Percentiles rank a stretch among this genome's conserved stretches.
Conservation (phyloP, 140 eudicot genomes). For the Flaveria floridana region DNA sequence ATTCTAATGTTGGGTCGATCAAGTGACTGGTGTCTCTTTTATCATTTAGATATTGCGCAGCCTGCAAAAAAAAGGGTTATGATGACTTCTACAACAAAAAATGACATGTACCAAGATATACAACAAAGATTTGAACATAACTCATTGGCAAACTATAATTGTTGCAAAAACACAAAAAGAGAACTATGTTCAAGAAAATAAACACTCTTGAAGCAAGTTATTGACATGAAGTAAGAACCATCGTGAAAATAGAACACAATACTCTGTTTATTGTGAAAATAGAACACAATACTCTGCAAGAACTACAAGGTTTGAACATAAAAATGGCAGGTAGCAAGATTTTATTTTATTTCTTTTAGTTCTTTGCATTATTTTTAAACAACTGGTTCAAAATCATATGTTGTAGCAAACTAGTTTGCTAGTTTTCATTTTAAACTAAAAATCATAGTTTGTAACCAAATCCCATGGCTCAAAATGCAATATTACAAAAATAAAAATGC, state of each 20-base stretch:
- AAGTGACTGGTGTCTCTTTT: conserved; percentile 33
- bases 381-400: not conserved
- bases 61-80: conserved; percentile 40
- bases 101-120: not conserved
- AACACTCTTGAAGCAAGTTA: not conserved
- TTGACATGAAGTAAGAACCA: not conserved
- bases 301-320: not conserved
- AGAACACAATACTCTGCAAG: not conserved
- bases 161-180: not conserved
- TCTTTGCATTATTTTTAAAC: not conserved
- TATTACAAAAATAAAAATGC: too few species aligned
- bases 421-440: not conserved
- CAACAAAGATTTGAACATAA: not conserved
- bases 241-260: too few species aligned
- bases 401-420: not conserved
- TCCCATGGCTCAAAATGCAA: not conserved
- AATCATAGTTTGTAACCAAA: not conserved
- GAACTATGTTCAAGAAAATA: not conserved
- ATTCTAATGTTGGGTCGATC: conserved; percentile 62
- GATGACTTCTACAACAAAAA: not conserved
- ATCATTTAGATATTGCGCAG: conserved; percentile 50
- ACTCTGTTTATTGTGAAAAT: not conserved
- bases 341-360: not conserved
- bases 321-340: not conserved
- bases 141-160: not conserved